Percentiles rank a stretch among this genome's conserved stretches.
These are phyloP conservation scores for Arthrinium puccinioides DNA, from an alignment of 2,329 filamentous ascomycete genomes.

Conservation along the genomic window DNA sequence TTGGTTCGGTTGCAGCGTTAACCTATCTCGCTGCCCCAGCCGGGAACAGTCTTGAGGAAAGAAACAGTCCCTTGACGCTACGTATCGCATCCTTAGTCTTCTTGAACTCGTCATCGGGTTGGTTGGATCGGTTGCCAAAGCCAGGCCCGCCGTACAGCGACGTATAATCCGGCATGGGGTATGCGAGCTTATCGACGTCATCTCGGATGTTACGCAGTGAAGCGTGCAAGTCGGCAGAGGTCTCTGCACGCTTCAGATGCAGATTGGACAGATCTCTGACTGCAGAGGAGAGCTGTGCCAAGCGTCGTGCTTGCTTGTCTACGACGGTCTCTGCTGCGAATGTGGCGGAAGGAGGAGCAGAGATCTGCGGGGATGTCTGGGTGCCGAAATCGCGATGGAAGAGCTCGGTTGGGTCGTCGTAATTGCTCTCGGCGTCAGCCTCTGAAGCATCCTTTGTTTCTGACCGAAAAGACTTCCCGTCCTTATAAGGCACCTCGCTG, in stretches of 20 bases:
- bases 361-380: slow-evolving; percentile 57
- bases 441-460: slow-evolving; percentile 10
- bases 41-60: slow-evolving; percentile 72
- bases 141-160: slow-evolving; percentile 31
- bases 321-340: slow-evolving; percentile 17
- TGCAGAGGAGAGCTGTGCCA: slow-evolving; percentile 34
- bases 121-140: slow-evolving; percentile 32
- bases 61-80: slow-evolving; percentile 69
- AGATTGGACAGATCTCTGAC: slow-evolving; percentile 36
- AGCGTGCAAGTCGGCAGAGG: slow-evolving; percentile 43
- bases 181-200: slow-evolving; percentile 55
- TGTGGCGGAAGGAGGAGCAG: slow-evolving; percentile 21
- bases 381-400: slow-evolving; percentile 77
- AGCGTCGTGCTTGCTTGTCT: slow-evolving; percentile 32
- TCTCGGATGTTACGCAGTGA: slow-evolving; percentile 53
- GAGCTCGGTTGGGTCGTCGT: slow-evolving; percentile 64
- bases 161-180: slow-evolving; percentile 26
- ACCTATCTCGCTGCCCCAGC: slow-evolving; percentile 24
- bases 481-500: slow-evolving; percentile 49
- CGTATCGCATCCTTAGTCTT: slow-evolving; percentile 69
- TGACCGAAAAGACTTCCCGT: slow-evolving; percentile 14
- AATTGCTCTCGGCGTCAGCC: slow-evolving; percentile 36
- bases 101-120: slow-evolving; percentile 64
- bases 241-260: slow-evolving; percentile 35
- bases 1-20: too few relatives aligned